Base-by-base conservation (phyloP, 345 rosid genomes). In the Gossypium anomalum region DNA sequence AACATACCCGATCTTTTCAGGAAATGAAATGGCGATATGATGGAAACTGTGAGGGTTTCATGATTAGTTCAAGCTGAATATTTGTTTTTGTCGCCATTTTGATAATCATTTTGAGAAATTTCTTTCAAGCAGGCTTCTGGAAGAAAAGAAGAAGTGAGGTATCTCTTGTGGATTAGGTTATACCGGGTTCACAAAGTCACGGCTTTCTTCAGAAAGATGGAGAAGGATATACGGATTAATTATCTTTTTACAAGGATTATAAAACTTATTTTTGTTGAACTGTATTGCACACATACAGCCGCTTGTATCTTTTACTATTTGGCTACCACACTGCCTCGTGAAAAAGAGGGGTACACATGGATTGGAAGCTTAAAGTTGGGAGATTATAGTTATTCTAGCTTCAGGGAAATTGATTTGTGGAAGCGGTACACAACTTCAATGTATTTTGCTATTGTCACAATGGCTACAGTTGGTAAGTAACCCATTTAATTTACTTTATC, bases 281-380 rank as follows among this genome's bases (percentile, higher is more conserved):
- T 93, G 38, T 93, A 93, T 19, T 90, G 93, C 76, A 90, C 98
- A 19, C 98, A 93, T 80, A 89, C 96, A 0, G 97, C 98, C 59
- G 98, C 98, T 17, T 93, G 98, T 74, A 88, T 90, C 69, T 93
- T 93, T 82, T 93, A 93, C 82, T 84, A 86, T 80, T 83, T 93
- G 83, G 98, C 98, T 59, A 93, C 97, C 19, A 90, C 97, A 43
- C 52, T 89, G 67, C 97, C 98, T 55, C 15, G 63, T 19, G 81
- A 87, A 34, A 49, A 88, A 75, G 98, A 90, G 77, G 89, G 90
- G 10, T 86, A 89, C 76, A 93, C 98, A 17, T 93, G 98, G 98
- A 93, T 93, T 72, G 98, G 98, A 78, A 90, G 97, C 83, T 61
- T 93, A 9, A 86, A 87, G 83, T 12, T 93, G 87, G 98, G 98